Conservation (phyloP, 2,329 filamentous ascomycete species). For the Stagonosporopsis rhizophila region DNA sequence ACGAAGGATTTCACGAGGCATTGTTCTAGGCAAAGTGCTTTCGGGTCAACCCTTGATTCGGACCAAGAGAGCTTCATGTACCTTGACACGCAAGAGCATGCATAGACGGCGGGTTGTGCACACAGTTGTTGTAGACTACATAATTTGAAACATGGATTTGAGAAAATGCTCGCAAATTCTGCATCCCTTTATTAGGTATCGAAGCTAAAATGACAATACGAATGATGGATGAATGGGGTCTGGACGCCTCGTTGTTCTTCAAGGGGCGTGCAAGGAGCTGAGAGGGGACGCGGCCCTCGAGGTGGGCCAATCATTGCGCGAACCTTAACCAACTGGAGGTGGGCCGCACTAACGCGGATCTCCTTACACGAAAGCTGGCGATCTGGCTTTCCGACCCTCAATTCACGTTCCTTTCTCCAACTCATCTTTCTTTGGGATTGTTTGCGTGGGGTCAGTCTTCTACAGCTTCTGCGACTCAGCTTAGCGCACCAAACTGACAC, state of each 20-base stretch:
- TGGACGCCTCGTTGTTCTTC: slow-evolving; percentile 1
- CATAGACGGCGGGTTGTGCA: background rate
- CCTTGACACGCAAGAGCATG: background rate
- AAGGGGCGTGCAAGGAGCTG: slow-evolving; percentile 17
- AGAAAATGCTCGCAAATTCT: background rate
- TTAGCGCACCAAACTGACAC: slow-evolving; percentile 22
- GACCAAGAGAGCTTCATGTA: background rate
- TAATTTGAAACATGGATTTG: background rate
- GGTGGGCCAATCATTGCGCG: slow-evolving; percentile 6
- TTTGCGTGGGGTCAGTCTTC: slow-evolving; percentile 31
- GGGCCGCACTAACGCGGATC: slow-evolving; percentile 18
- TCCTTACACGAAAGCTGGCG: slow-evolving; percentile 27
- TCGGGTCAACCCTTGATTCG: background rate
- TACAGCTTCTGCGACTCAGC: slow-evolving; percentile 7
- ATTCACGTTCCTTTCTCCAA: slow-evolving; percentile 25
- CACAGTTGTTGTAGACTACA: background rate
- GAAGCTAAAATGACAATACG: background rate
- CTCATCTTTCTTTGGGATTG: slow-evolving; percentile 20
- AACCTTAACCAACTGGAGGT: slow-evolving; percentile 10
- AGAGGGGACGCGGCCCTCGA: slow-evolving; percentile 6
- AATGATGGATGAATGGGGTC: background rate
- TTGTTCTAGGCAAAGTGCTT: background rate
- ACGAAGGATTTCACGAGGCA: background rate
- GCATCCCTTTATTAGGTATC: background rate
- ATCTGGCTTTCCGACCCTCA: slow-evolving; percentile 34